Evolutionary conservation across 2,329 filamentous ascomycete species (phyloP).

Genomic region (Tolypocladium pustulatum): DNA sequence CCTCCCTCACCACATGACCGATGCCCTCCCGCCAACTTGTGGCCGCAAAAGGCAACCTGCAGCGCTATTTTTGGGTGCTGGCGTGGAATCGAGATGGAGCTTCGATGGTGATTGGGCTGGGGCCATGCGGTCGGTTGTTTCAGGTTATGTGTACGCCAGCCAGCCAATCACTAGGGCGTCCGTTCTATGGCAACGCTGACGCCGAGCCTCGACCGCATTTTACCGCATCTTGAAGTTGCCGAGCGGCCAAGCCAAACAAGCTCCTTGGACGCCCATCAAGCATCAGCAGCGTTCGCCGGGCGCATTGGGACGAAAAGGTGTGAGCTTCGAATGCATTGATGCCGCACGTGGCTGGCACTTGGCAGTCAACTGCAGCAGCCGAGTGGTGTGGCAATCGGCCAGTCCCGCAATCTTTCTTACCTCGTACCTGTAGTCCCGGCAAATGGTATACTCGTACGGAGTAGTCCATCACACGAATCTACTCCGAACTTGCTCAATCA

Average conservation of each 20-base stretch:
- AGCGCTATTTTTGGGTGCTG: conserved; percentile 10
- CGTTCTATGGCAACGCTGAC: neutral
- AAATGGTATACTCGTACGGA: no score
- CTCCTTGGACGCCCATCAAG: neutral
- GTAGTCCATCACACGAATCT: no score
- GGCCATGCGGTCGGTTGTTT: conserved; percentile 7
- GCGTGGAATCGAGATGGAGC: neutral
- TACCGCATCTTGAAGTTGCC: neutral
- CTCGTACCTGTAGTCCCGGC: neutral
- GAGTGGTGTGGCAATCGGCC: neutral
- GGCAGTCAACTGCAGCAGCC: neutral
- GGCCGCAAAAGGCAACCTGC: neutral
- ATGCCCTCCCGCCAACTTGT: neutral
- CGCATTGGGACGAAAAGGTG: neutral
- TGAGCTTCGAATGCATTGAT: neutral
- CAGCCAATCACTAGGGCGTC: conserved; percentile 6
- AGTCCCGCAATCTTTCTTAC: neutral
- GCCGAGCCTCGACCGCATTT: neutral
- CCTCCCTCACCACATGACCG: neutral
- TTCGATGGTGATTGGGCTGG: conserved; percentile 7
- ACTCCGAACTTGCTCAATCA: neutral
- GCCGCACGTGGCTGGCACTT: neutral
- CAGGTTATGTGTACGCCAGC: conserved; percentile 10
- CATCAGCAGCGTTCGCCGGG: neutral
- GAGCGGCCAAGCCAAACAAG: neutral